These are phyloP conservation scores for Fonsecaea pugnacius DNA, from an alignment of 2,329 filamentous ascomycete species.

Conservation along the genomic window DNA sequence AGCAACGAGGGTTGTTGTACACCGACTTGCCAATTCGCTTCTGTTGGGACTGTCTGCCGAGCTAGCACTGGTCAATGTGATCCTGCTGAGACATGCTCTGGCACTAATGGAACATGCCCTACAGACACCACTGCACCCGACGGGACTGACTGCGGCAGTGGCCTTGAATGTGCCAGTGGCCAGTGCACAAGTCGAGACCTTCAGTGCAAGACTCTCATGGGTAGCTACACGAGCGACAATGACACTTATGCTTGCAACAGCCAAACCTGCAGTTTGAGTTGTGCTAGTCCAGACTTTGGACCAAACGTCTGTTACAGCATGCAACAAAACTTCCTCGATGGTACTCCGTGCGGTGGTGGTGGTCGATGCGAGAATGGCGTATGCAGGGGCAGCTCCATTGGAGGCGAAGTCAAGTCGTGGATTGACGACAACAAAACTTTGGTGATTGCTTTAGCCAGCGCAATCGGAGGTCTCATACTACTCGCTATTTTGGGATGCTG, in stretches of 20 bases:
- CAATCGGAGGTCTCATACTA: constrained; percentile 73
- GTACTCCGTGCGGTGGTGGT: constrained; percentile 79
- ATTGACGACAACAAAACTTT: constrained; percentile 76
- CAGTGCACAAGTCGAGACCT: constrained; percentile 91
- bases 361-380: constrained; percentile 78
- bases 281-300: constrained; percentile 71
- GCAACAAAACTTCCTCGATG: constrained; percentile 92
- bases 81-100: constrained; percentile 80
- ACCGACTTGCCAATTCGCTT: constrained; percentile 48
- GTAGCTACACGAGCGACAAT: constrained; percentile 71
- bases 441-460: constrained; percentile 76
- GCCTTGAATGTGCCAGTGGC: constrained; percentile 81
- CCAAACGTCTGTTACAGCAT: constrained; percentile 71
- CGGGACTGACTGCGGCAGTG: constrained; percentile 71
- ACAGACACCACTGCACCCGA: constrained; percentile 70
- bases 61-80: constrained; percentile 80
- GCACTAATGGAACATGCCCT: constrained; percentile 74
- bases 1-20: constrained; percentile 55
- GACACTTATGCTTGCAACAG: constrained; percentile 78
- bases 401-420: constrained; percentile 74
- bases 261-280: constrained; percentile 75
- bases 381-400: constrained; percentile 72
- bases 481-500: constrained; percentile 72
- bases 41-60: constrained; percentile 75
- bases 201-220: constrained; percentile 86